Conservation (phyloP, 257 asterid genomes). For the Lantana camara region DNA sequence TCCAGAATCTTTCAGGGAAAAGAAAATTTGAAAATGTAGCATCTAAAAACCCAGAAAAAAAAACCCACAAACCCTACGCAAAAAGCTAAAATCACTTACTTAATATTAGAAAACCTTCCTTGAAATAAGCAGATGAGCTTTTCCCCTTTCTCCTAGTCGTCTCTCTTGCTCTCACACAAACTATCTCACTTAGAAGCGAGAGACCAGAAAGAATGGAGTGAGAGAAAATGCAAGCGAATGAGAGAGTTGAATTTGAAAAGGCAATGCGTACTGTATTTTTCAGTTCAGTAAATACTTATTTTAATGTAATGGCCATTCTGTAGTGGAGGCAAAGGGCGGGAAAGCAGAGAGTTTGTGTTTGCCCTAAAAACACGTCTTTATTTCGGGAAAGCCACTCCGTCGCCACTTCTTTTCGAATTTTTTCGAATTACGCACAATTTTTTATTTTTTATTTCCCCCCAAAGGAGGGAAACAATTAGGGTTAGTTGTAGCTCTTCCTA, state of each 20-base stretch:
- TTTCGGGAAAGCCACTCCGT: conserved; percentile 35
- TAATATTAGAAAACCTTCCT: neutral
- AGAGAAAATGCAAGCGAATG: neutral
- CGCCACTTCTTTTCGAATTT: neutral
- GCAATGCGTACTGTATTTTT: neutral
- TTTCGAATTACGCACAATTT: no score
- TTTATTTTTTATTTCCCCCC: no score
- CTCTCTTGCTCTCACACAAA: neutral
- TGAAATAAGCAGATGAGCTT: neutral
- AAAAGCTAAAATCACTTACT: conserved; percentile 7
- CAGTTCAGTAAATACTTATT: conserved; percentile 6
- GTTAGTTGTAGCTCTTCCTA: no score
- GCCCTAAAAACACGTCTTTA: conserved; percentile 22
- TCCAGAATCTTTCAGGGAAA: neutral
- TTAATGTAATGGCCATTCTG: conserved; percentile 29
- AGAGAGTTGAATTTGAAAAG: conserved; percentile 5
- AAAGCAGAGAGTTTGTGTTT: conserved; percentile 27
- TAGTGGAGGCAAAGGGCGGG: conserved; percentile 50
- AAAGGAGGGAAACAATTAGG: no score
- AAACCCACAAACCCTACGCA: conserved; percentile 13
- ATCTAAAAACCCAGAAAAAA: conserved; percentile 1
- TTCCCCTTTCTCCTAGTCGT: neutral
- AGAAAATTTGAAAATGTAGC: neutral
- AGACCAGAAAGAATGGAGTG: conserved; percentile 20
- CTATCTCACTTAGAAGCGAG: conserved; percentile 13